Conservation (phyloP, 2,329 filamentous ascomycete species). For the Cyclaneusma minus region DNA sequence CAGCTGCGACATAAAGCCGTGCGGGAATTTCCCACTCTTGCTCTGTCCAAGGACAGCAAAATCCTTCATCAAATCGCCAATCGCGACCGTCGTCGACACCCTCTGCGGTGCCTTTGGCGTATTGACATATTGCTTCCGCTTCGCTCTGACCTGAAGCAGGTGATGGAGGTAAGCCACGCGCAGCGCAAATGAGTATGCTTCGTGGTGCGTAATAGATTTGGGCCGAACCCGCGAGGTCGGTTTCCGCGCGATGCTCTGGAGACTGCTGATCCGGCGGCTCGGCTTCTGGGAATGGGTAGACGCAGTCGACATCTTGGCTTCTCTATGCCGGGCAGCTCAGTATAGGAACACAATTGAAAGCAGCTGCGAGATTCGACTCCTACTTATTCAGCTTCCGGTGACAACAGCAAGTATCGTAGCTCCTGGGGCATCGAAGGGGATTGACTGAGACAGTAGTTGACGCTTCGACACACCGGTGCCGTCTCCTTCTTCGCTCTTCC, state of each 20-base stretch:
- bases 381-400: no score
- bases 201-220: slow-evolving; percentile 46
- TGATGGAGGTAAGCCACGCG: slow-evolving; percentile 86
- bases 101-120: slow-evolving; percentile 44
- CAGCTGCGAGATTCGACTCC: no score
- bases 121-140: slow-evolving; percentile 73
- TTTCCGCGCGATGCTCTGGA: slow-evolving; percentile 14
- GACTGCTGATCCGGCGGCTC: slow-evolving; percentile 16
- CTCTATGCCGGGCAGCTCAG: no score
- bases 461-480: no score
- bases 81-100: slow-evolving; percentile 48
- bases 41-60: slow-evolving; percentile 49
- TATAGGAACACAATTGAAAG: no score
- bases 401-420: no score
- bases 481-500: no score
- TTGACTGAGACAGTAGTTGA: no score
- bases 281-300: slow-evolving; percentile 12
- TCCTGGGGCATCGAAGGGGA: no score
- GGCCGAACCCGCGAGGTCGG: slow-evolving; percentile 28
- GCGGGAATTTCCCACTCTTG: slow-evolving; percentile 56
- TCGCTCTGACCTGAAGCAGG: slow-evolving; percentile 78
- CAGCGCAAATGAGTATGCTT: slow-evolving; percentile 83
- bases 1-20: slow-evolving; percentile 54
- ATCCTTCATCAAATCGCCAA: slow-evolving; percentile 79
- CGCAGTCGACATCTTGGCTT: slow-evolving; percentile 17